Evolutionary conservation across 2,329 filamentous ascomycete species (phyloP), one percentile per base, ranked within the genome.

Genomic region (Exserohilum turcica): DNA sequence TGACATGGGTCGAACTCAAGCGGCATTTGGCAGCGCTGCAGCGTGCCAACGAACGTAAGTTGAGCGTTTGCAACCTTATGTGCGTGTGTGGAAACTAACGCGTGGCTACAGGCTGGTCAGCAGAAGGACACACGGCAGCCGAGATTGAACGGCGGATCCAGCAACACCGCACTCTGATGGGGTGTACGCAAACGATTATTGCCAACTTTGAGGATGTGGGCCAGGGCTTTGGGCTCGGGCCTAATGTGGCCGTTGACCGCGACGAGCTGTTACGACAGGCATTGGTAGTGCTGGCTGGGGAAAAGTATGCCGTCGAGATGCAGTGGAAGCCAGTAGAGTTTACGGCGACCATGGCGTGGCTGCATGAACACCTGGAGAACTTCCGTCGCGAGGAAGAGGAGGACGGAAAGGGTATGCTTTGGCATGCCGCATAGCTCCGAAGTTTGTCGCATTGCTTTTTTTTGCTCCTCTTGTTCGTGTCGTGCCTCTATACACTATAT

Each of bases 1-100:
- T 73, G 19, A 71, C 68, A 10, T 73, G 71, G 71, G 66, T 73
- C 33, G 71, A 73, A 43, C 58, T 73, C 12, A 66, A 64, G 47
- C 58, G 70, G 35, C 70, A 73, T 44, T 50, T 73, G 29, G 67
- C 69, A 48, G 70, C 71, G 31, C 66, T 73, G 29, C 63, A 69
- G 29, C 66, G 68, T 48, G 69, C 69, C 40, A 67, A 67, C 27
- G 62, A 64, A 55, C 64, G 70, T 73, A 66, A 16, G 70, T 48
- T 36, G 27, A 27, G 16, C 43, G 42, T 31, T 28, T 32, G 29
- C n/a, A 38, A 24, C 31, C 15, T 33, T 21, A 45, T 52, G 36
- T 29, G 15, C 33, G 12, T 49, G 18, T 43, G 33, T 32, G 32
- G 40, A 36, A 49, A 56, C 35, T 59, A 56, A 51, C 50, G 43